These are phyloP conservation scores for Monocercomonoides exilis DNA, from an alignment of 78 protist genomes.

Conservation along the genomic window DNA sequence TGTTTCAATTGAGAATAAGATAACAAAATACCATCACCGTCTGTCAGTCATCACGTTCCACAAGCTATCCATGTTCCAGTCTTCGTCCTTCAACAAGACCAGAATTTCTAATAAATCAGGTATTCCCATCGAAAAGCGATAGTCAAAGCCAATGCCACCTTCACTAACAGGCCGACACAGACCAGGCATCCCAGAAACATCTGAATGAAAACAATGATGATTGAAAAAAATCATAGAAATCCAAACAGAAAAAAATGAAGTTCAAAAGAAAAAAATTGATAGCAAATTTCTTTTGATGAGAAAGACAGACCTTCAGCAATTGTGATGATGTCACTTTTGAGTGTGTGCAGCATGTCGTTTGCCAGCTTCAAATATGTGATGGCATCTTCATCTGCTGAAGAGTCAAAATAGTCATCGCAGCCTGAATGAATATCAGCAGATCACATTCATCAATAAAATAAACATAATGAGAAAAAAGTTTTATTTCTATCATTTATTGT, in stretches of 20 bases:
- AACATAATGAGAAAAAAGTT: too few species aligned
- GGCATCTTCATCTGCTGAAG: constrained; percentile 60
- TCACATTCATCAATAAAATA: neutral
- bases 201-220: constrained; percentile 30
- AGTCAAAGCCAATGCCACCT: constrained; percentile 91
- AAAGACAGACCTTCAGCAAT: constrained; percentile 79
- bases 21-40: too few species aligned
- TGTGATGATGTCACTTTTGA: constrained; percentile 49
- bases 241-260: too few species aligned
- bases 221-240: too few species aligned
- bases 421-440: constrained; percentile 39
- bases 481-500: too few species aligned
- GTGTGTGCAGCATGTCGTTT: constrained; percentile 26
- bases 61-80: constrained; percentile 73
- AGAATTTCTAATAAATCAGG: constrained; percentile 82
- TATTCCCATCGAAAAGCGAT: constrained; percentile 69
- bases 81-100: constrained; percentile 62
- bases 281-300: too few species aligned
- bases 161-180: constrained; percentile 66
- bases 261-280: too few species aligned
- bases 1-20: too few species aligned
- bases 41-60: too few species aligned
- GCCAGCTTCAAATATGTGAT: constrained; percentile 62
- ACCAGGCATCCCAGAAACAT: constrained; percentile 77
- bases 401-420: constrained; percentile 73